These are phyloP conservation scores for Mallotus repandus DNA, from an alignment of 441 rosid species.

Conservation along the genomic window DNA sequence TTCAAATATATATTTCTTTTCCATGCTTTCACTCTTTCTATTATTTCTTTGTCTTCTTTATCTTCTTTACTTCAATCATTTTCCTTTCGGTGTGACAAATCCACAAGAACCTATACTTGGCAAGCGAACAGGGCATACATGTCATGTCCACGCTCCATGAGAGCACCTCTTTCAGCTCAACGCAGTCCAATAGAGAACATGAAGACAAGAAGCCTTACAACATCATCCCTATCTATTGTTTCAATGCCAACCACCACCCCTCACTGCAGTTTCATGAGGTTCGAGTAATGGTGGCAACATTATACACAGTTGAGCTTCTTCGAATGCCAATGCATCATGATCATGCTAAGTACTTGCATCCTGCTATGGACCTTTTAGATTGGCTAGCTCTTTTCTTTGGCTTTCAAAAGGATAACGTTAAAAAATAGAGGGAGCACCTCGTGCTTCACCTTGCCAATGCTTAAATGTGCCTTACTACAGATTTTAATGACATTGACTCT, in stretches of 20 bases:
- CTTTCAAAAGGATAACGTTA: slow-evolving; percentile 68
- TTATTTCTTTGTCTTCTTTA: neutral
- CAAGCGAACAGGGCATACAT: no score
- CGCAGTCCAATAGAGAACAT: no score
- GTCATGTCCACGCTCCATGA: neutral
- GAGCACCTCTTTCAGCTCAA: no score
- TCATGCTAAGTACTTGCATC: slow-evolving; percentile 41
- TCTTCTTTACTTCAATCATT: no score
- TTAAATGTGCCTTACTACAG: slow-evolving; percentile 89
- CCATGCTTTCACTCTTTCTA: neutral
- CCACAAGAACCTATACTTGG: no score
- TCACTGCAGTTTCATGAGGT: neutral
- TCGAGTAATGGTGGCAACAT: neutral
- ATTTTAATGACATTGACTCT: slow-evolving; percentile 72
- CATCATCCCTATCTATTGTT: neutral
- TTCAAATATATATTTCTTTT: no score
- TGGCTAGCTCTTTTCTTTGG: slow-evolving; percentile 81
- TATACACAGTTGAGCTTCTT: slow-evolving; percentile 61
- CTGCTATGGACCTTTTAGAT: slow-evolving; percentile 70
- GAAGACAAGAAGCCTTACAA: neutral
- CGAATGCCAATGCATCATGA: slow-evolving; percentile 51
- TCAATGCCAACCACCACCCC: neutral
- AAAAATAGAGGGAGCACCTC: slow-evolving; percentile 82
- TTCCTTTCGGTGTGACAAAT: no score
- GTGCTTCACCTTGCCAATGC: slow-evolving; percentile 87